These are phyloP conservation scores for Fennellomyces sp. DNA, from an alignment of 371 early-diverging fungal genomes.

Conservation along the genomic window DNA sequence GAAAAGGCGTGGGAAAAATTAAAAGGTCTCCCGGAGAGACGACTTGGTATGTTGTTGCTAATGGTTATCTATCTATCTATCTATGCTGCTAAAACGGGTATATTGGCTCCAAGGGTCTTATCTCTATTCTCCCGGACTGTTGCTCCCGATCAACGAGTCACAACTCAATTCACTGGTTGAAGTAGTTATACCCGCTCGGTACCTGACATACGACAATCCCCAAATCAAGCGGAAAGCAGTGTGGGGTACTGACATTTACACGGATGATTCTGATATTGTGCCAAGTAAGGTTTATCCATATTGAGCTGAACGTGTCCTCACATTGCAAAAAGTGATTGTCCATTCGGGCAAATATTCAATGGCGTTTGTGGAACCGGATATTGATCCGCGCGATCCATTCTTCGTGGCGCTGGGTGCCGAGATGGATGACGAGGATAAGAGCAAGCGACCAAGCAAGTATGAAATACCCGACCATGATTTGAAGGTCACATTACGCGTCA, in stretches of 20 bases:
- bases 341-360: constrained; percentile 46
- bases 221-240: constrained; percentile 64
- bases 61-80: background rate
- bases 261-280: constrained; percentile 88
- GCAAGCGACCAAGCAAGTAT: constrained; percentile 15
- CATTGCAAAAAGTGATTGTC: constrained; percentile 34
- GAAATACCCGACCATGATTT: constrained; percentile 58
- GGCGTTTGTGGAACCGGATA: constrained; percentile 27
- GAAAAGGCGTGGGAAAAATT: constrained; percentile 46
- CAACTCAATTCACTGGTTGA: constrained; percentile 57
- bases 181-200: constrained; percentile 57
- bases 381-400: constrained; percentile 30
- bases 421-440: constrained; percentile 20
- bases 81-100: background rate
- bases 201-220: constrained; percentile 57
- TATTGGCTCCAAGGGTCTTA: constrained; percentile 51
- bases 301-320: no score
- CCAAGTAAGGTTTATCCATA: constrained; percentile 70
- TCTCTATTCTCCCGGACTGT: constrained; percentile 48
- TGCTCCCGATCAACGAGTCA: constrained; percentile 55
- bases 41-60: constrained; percentile 32
- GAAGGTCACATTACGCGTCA: constrained; percentile 70
- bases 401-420: constrained; percentile 30
- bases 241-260: constrained; percentile 90
- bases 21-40: constrained; percentile 41